Evolutionary conservation across 2,329 filamentous ascomycete genomes (phyloP).

Genomic region (Epichloe typhina): DNA sequence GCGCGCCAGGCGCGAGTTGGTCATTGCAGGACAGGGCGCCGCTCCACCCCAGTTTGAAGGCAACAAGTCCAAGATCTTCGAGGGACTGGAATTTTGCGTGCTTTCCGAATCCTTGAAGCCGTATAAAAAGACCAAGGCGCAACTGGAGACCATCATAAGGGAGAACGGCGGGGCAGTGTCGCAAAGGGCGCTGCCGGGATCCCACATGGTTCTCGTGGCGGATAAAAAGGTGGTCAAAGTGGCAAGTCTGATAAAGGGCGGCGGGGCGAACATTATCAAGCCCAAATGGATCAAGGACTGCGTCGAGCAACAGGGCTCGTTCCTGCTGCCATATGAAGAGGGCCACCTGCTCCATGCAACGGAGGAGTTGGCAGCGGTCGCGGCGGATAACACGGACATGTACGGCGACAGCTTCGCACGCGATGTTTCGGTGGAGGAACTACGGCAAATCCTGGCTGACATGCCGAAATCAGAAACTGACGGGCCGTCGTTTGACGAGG

Average conservation of each 20-base stretch:
- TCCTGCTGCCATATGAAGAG: conserved; percentile 49
- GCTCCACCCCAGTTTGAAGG: conserved; percentile 32
- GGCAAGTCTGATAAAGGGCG: conserved; percentile 64
- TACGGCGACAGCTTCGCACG: conserved; percentile 76
- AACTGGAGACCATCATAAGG: conserved; percentile 72
- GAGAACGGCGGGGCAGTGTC: conserved; percentile 68
- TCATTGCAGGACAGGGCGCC: conserved; percentile 49
- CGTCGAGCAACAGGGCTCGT: conserved; percentile 41
- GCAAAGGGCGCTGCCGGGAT: conserved; percentile 52
- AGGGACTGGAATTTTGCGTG: conserved; percentile 68
- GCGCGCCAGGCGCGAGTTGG: conserved; percentile 53
- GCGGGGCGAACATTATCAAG: conserved; percentile 57
- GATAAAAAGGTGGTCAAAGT: conserved; percentile 75
- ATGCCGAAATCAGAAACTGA: conserved; percentile 37
- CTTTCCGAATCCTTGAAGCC: conserved; percentile 63
- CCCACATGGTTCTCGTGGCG: conserved; percentile 58
- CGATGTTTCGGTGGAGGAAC: conserved; percentile 50
- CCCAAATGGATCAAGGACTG: conserved; percentile 79
- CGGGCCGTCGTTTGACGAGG: conserved; percentile 28
- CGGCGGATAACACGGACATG: conserved; percentile 53
- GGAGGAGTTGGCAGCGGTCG: conserved; percentile 38
- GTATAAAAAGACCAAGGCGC: conserved; percentile 59
- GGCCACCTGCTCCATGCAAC: conserved; percentile 61
- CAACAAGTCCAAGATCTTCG: conserved; percentile 53
- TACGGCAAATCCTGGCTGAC: conserved; percentile 35